A percentile compares a stretch with the other conserved stretches of the same genome.
phyloP scores from a whole-genome alignment of 768 basidiomycete genomes.

The Crucibulum laeve region DNA sequence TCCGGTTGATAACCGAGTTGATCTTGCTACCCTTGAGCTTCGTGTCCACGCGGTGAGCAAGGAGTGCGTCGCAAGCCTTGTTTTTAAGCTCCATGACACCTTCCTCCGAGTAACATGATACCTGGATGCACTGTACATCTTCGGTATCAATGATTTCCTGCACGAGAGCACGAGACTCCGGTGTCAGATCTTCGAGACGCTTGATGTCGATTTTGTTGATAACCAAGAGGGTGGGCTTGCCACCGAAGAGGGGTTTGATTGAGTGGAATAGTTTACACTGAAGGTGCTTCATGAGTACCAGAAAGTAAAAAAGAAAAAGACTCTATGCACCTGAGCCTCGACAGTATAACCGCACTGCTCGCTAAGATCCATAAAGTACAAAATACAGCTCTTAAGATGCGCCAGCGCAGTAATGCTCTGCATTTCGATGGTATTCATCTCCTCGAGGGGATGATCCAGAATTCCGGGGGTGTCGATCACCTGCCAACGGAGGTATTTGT shows the following conservation, averaged over 20 bases:
- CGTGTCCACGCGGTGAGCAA: slow-evolving; percentile 89
- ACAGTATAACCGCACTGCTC: slow-evolving; percentile 98
- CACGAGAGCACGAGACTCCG: slow-evolving; percentile 74
- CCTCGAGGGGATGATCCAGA: slow-evolving; percentile 95
- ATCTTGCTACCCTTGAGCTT: slow-evolving; percentile 95
- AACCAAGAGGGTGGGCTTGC: slow-evolving; percentile 91
- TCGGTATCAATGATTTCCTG: slow-evolving; percentile 81
- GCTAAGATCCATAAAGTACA: slow-evolving; percentile 99
- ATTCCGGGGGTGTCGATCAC: slow-evolving; percentile 99
- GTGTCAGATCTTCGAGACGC: slow-evolving; percentile 77
- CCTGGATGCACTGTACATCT: slow-evolving; percentile 71
- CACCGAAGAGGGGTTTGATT: slow-evolving; percentile 94
- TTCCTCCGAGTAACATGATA: slow-evolving; percentile 95
- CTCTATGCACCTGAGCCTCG: slow-evolving; percentile 78
- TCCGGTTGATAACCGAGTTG: slow-evolving; percentile 88
- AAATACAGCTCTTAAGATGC: slow-evolving; percentile 87
- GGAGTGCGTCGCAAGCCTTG: slow-evolving; percentile 90
- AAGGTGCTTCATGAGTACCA: background rate
- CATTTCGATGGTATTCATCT: slow-evolving; percentile 99
- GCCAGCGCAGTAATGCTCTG: slow-evolving; percentile 98
- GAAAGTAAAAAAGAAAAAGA: slow-evolving; percentile 1
- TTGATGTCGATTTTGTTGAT: slow-evolving; percentile 98
- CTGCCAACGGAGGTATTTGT: slow-evolving; percentile 99
- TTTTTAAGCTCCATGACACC: slow-evolving; percentile 97
- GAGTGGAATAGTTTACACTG: slow-evolving; percentile 99